Base-by-base conservation (phyloP, 1,284 basidiomycete species). In the Chalciporus sp. region DNA sequence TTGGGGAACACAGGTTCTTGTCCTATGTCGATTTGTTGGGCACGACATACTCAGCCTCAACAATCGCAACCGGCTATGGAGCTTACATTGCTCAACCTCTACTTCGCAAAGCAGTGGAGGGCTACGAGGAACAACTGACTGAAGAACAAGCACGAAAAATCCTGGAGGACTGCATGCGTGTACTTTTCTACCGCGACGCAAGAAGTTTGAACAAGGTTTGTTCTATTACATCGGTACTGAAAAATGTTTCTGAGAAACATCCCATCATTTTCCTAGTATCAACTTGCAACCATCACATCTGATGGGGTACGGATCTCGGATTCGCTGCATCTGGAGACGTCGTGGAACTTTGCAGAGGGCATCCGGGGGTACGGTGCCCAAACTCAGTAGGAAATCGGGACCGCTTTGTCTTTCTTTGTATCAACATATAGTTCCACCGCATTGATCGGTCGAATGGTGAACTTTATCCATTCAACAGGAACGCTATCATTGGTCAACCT, bases 1-100 rank as follows among this genome's bases (percentile, higher is more conserved):
- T 43, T 49, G 46, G 49, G 10, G 19, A n/a, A 10, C 47, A 9
- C 61, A 94, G 93, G 33, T 96, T 96, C 80, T 76, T 99, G 47
- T 88, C 94, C 3, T 99, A 91, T 68, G 95, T 99, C 43, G 96
- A 99, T 72, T 80, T 99, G n/a, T 80, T 98, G 16, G 97, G 97
- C 28, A 97, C 94, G 23, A 98, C 97, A 0, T 99, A 98, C 71
- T 84, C 90, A 10, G 85, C 95, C 8, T 89, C 92, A n/a, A 96
- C 95, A 6, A 85, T 99, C 37, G 97, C 96, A 2, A 98, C 97
- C 0, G 96, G 97, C 1, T 98, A 94, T 71, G 97, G 96, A n/a
- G 82, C 89, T 17, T 90, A 96, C 74, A 90, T 99, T 52, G 96
- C 96, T 2, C 90, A 94, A 65, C 97, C 97, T 0, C 76, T 99